phyloP scores from a whole-genome alignment of 2,329 filamentous ascomycete genomes.

The Ilyonectria mors-panacis region DNA sequence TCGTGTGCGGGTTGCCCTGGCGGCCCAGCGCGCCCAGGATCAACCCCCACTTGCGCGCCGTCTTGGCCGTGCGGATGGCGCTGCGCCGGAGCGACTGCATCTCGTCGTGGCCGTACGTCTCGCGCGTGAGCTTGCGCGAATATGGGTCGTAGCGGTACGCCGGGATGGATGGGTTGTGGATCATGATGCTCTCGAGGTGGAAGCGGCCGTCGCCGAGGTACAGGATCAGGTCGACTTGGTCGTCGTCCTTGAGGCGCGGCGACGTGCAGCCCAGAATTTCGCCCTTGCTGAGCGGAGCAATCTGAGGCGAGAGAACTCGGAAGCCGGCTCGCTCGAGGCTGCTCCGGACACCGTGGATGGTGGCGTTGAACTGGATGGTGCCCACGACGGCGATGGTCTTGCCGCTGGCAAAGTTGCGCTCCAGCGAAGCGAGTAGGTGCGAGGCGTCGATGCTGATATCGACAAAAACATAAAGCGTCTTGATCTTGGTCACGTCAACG shows the following conservation, averaged over 20 bases:
- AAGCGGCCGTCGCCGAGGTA: slow-evolving; percentile 95
- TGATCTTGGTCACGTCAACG: slow-evolving; percentile 96
- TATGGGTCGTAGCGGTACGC: slow-evolving; percentile 99
- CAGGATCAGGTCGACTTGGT: slow-evolving; percentile 81
- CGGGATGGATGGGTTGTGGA: slow-evolving; percentile 91
- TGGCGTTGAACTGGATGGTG: slow-evolving; percentile 99
- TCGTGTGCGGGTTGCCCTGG: slow-evolving; percentile 95
- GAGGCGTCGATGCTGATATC: slow-evolving; percentile 95
- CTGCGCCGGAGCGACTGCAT: slow-evolving; percentile 85
- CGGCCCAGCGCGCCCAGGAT: slow-evolving; percentile 93
- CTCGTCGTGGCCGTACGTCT: slow-evolving; percentile 92
- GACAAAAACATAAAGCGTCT: slow-evolving; percentile 97
- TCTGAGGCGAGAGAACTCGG: slow-evolving; percentile 89
- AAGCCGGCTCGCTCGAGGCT: slow-evolving; percentile 88
- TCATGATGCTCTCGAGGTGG: slow-evolving; percentile 99
- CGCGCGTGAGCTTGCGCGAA: slow-evolving; percentile 89
- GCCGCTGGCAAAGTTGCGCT: slow-evolving; percentile 87
- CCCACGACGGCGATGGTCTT: slow-evolving; percentile 95
- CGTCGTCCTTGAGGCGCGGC: slow-evolving; percentile 74
- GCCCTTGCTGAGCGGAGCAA: slow-evolving; percentile 91
- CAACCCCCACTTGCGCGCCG: slow-evolving; percentile 91
- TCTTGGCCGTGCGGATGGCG: slow-evolving; percentile 82
- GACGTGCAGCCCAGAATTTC: slow-evolving; percentile 99
- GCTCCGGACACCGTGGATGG: slow-evolving; percentile 87
- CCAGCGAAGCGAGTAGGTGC: slow-evolving; percentile 88